Percentiles rank a stretch among this genome's conserved stretches.
Evolutionary conservation across 768 basidiomycete genomes (phyloP).

Genomic region (Auricularia cornea): DNA sequence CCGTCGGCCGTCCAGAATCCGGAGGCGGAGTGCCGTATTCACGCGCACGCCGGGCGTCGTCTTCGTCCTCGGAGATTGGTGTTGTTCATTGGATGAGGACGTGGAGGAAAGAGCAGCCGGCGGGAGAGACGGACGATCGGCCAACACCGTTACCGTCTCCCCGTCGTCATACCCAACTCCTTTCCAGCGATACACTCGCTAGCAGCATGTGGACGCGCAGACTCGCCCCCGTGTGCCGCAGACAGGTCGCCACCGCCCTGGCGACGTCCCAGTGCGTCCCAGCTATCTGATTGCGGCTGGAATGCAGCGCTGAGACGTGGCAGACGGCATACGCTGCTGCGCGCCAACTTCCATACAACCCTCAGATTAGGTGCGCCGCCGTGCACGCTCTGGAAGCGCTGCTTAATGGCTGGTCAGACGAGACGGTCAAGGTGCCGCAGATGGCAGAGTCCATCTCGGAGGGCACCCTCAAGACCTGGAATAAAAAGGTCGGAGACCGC

Average conservation of each 20-base stretch:
- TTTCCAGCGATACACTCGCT: neutral
- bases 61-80: too few relatives aligned
- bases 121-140: too few relatives aligned
- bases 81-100: too few relatives aligned
- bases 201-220: neutral
- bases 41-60: too few relatives aligned
- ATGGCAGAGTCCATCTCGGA: slow-evolving; percentile 99
- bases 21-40: too few relatives aligned
- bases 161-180: neutral
- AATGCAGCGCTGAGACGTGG: neutral
- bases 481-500: slow-evolving; percentile 85
- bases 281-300: too few relatives aligned
- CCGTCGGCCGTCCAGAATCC: too few relatives aligned
- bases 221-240: neutral
- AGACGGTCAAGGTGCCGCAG: slow-evolving; percentile 90
- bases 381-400: neutral
- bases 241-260: neutral
- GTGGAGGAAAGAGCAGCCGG: too few relatives aligned
- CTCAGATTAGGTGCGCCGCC: neutral
- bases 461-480: slow-evolving; percentile 91
- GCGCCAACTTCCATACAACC: neutral
- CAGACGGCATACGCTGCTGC: neutral
- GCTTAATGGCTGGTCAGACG: slow-evolving; percentile 37
- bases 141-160: too few relatives aligned
- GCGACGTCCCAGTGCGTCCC: neutral